Conservation (phyloP, 805 yeast species). For the Lipomyces sp. region DNA sequence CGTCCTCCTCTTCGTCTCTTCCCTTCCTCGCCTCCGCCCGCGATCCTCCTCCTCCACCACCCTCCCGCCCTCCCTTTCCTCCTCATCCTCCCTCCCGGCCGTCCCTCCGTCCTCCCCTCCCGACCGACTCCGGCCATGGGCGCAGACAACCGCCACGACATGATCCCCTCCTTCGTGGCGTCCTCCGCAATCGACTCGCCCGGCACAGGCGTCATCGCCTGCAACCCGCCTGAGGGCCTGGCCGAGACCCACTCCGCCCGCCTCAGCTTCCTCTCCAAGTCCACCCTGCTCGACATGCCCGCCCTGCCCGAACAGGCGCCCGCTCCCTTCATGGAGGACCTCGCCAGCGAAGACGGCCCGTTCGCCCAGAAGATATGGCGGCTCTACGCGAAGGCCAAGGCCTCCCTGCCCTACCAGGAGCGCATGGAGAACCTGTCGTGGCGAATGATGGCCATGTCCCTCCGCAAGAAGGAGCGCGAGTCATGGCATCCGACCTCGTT, state of each 20-base stretch:
- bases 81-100: too few species aligned
- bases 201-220: slow-evolving; percentile 23
- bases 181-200: slow-evolving; percentile 15
- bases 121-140: not conserved
- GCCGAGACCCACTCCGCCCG: slow-evolving; percentile 22
- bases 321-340: not conserved
- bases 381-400: slow-evolving; percentile 73
- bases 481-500: not conserved
- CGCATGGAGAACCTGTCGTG: slow-evolving; percentile 84
- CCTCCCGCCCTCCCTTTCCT: not conserved
- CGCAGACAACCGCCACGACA: not conserved
- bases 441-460: slow-evolving; percentile 69
- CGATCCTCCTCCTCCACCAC: not conserved
- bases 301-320: not conserved
- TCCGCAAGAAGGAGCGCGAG: slow-evolving; percentile 23
- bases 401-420: slow-evolving; percentile 66
- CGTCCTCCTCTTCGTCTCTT: not conserved
- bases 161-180: not conserved
- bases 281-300: slow-evolving; percentile 3
- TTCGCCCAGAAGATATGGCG: slow-evolving; percentile 50
- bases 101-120: not conserved
- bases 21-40: not conserved
- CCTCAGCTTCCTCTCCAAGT: slow-evolving; percentile 17
- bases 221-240: too few species aligned
- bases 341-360: slow-evolving; percentile 14